Evolutionary conservation across 2,329 filamentous ascomycete species (phyloP), one percentile per base, ranked within the genome.

Genomic region (Diplocarpon mali): DNA sequence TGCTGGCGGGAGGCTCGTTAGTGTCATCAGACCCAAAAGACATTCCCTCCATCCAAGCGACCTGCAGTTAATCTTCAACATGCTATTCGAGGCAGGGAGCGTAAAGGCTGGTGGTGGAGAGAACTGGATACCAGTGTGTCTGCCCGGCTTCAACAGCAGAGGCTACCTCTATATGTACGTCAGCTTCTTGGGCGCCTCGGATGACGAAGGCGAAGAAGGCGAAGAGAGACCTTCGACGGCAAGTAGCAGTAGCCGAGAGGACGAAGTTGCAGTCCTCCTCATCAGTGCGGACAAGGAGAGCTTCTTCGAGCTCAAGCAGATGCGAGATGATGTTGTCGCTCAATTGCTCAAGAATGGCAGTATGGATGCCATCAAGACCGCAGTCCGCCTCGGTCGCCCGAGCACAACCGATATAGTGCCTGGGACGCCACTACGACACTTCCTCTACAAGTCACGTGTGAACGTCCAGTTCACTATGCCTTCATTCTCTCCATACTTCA

Each of bases 151-250:
- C 68, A 98, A 98, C 67, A 96, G 87, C 63, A 85, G 81, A 41
- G 93, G 92, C 20, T 98, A 94, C 61, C 73, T 98, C 1, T 95
- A 98, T 68, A 96, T 98, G 88, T 98, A 96, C 60, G 92, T 98
- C 61, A 95, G 86, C 69, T 98, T 96, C 63, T 76, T 98, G 50
- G 80, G 86, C 54, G 70, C 76, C 31, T 69, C 72, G 35, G 64
- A 70, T 17, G 69, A 67, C n/a, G 59, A 64, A 20, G 17, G 13
- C 28, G 67, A 64, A 49, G 56, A 42, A 53, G 17, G 42, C n/a
- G 54, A 60, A 28, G 61, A 67, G 30, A 77, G 11, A 73, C 78
- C 20, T 80, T 82, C 65, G 78, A 83, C 62, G 77, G 76, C 57
- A 77, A 72, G 30, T 76, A 80, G 27, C 73, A 80, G 72, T 57